A percentile compares a stretch with the other conserved stretches of the same genome.
phyloP scores from a whole-genome alignment of 192 early-diverging fungal species.

The Rhizoclosmatium globosum region DNA sequence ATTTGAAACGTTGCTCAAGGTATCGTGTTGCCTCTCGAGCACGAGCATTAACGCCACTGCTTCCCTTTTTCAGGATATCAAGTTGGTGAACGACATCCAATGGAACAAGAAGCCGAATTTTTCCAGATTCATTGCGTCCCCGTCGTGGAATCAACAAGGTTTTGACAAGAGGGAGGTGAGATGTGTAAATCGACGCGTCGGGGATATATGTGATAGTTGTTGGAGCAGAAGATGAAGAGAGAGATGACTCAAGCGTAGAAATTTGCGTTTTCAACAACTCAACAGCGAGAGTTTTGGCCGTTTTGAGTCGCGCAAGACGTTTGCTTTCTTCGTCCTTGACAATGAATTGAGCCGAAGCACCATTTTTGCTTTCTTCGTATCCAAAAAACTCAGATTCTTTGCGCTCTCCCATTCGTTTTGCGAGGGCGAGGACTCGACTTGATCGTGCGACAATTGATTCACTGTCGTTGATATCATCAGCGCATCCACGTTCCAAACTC shows the following conservation, averaged over 20 bases:
- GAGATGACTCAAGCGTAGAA: slow-evolving; percentile 36
- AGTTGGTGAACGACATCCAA: slow-evolving; percentile 47
- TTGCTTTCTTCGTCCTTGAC: slow-evolving; percentile 43
- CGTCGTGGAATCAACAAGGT: slow-evolving; percentile 39
- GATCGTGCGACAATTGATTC: slow-evolving; percentile 25
- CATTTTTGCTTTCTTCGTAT: slow-evolving; percentile 32
- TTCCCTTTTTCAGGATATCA: slow-evolving; percentile 53
- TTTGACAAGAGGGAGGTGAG: slow-evolving; percentile 42
- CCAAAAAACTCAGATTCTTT: slow-evolving; percentile 43
- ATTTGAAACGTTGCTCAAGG: slow-evolving; percentile 60
- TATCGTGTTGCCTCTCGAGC: slow-evolving; percentile 61
- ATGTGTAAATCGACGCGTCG: slow-evolving; percentile 43
- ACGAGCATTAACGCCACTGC: slow-evolving; percentile 31
- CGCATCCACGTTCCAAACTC: not conserved
- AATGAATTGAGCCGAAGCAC: slow-evolving; percentile 32
- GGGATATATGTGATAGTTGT: slow-evolving; percentile 35
- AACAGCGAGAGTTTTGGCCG: slow-evolving; percentile 48
- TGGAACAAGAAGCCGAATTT: not conserved
- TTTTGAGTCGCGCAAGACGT: slow-evolving; percentile 24
- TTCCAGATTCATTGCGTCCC: slow-evolving; percentile 28
- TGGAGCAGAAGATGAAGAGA: slow-evolving; percentile 20
- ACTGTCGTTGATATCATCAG: not conserved
- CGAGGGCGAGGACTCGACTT: slow-evolving; percentile 41
- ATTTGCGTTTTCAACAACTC: slow-evolving; percentile 57
- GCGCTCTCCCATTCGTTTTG: slow-evolving; percentile 37